Evolutionary conservation across 108 stramenopile genomes (phyloP), one percentile per base, ranked within the genome.

Genomic region (Nannochloropsis gaditana): DNA sequence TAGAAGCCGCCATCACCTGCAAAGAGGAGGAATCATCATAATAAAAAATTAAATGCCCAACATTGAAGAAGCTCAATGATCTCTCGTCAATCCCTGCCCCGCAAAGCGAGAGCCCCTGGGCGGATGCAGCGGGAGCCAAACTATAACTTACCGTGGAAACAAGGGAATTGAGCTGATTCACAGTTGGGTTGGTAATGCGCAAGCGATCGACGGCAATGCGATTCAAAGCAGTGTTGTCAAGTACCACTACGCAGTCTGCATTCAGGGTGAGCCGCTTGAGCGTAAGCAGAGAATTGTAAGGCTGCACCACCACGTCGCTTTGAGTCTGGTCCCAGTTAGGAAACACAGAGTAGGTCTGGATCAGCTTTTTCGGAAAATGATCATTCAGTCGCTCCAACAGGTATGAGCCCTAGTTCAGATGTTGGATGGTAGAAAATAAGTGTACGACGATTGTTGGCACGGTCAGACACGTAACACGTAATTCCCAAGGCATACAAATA

Each of bases 1-100:
- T 99, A 21, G 93, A 93, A 3, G 98, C 98, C 6, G 98, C 98
- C 98, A 99, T 99, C 83, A 99, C 97, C 45, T 96, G 97, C 43
- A 96, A 15, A 50, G 47, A 31, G 31, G 31, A 31, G 31, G 31
- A 31, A 31, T 31, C 31, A 31, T 31, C 0, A 31, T 31, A 31
- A 31, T 1, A 31, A 31, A 31, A 31, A 31, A 31, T 31, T 31
- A 31, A 31, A 31, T 31, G 31, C 31, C 31, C 31, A 31, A 31
- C 1, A 31, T 31, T 31, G 31, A 31, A 31, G 31, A 31, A 31
- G 31, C 31, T 31, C 31, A 31, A 31, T 1, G 31, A 31, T 31
- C 0, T 31, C 31, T 31, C 31, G 31, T 31, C 31, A 0, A 31
- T 31, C 0, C 31, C 31, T 31, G 31, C 31, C 31, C 31, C 31